Conservation (phyloP, 345 rosid genomes). For the Syzygium aqueum region DNA sequence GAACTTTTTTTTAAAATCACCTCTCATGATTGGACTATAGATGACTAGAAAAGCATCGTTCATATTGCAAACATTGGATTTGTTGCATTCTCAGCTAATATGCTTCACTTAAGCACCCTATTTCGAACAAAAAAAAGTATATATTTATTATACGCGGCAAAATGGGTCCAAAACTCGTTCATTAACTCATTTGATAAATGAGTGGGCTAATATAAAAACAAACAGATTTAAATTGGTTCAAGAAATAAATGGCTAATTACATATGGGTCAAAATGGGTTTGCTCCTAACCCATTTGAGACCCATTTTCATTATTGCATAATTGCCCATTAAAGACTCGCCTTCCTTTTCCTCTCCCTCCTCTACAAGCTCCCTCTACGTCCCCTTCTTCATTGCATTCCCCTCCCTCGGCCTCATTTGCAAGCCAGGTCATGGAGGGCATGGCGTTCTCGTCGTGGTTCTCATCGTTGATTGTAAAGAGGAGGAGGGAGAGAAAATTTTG, state of each 20-base stretch:
- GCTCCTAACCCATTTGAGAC: background rate
- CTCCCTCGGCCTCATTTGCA: conserved; percentile 10
- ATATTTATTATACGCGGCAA: background rate
- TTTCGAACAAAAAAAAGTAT: background rate
- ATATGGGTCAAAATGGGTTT: background rate
- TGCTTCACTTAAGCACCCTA: background rate
- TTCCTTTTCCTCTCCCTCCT: conserved; percentile 43
- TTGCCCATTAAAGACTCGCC: conserved; percentile 2
- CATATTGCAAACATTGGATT: background rate
- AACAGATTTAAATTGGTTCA: background rate
- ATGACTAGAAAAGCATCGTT: background rate
- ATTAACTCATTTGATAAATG: background rate
- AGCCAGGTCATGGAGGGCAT: conserved; percentile 80
- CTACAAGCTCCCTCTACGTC: conserved; percentile 41
- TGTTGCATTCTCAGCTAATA: background rate
- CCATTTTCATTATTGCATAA: background rate
- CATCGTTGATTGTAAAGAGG: conserved; percentile 29
- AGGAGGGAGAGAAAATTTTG: background rate
- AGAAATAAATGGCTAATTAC: background rate
- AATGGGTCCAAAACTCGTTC: background rate
- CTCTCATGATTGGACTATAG: background rate
- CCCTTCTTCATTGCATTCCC: conserved; percentile 49
- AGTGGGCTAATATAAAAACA: background rate
- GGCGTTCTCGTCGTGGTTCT: conserved; percentile 42
- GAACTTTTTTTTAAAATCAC: background rate